phyloP scores from a whole-genome alignment of 1,284 basidiomycete species.

The Moesziomyces sp. region DNA sequence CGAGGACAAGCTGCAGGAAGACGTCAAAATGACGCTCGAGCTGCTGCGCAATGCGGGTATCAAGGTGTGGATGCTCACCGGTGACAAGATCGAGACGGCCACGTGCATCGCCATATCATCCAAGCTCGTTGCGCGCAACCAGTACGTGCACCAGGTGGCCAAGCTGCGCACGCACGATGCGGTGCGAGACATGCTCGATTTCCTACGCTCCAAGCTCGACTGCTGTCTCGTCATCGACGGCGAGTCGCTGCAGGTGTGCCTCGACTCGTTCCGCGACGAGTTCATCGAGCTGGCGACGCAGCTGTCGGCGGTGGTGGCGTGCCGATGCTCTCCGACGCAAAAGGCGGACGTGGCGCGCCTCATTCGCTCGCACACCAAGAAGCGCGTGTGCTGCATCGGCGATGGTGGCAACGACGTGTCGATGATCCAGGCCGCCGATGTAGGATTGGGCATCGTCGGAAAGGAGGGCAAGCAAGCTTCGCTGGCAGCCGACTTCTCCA shows the following conservation, averaged over 20 bases:
- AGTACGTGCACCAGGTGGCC: conserved; percentile 96
- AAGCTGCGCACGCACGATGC: conserved; percentile 86
- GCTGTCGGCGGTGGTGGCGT: conserved; percentile 94
- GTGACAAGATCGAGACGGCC: conserved; percentile 99
- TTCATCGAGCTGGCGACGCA: conserved; percentile 97
- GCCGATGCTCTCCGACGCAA: conserved; percentile 97
- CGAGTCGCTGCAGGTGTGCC: conserved; percentile 92
- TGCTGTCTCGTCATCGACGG: conserved; percentile 99
- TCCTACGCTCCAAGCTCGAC: conserved; percentile 91
- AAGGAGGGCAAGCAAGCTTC: conserved; percentile 99
- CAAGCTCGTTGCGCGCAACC: conserved; percentile 92
- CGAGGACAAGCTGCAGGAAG: conserved; percentile 97
- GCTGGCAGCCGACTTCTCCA: conserved; percentile 95
- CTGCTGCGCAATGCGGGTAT: conserved; percentile 93
- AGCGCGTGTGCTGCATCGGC: conserved; percentile 96
- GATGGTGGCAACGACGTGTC: conserved; percentile 95
- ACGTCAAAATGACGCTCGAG: conserved; percentile 93
- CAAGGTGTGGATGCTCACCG: conserved; percentile 99
- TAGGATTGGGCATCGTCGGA: conserved; percentile 96
- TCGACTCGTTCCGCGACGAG: conserved; percentile 88
- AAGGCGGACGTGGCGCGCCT: conserved; percentile 96
- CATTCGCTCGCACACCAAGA: conserved; percentile 88
- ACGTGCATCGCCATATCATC: conserved; percentile 98
- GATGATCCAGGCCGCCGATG: conserved; percentile 94
- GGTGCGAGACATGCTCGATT: conserved; percentile 89